These are phyloP conservation scores for Microcos paniculata DNA, from an alignment of 345 rosid genomes.

Conservation along the genomic window DNA sequence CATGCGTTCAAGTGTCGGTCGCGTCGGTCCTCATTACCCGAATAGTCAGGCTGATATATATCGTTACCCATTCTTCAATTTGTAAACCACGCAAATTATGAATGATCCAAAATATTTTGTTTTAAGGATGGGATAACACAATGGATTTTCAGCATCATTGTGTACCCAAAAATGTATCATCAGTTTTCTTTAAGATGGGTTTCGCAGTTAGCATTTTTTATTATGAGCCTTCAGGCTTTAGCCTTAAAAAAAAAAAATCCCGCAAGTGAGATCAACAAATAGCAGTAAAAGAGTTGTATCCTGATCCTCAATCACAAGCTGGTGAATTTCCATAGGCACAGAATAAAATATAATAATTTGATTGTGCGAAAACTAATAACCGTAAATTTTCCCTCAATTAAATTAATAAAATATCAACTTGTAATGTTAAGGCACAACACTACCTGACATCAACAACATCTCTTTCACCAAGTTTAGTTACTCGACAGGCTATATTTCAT, in stretches of 20 bases:
- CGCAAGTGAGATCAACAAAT: too few relatives aligned
- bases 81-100: background rate
- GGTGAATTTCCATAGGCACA: background rate
- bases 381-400: slow-evolving; percentile 16
- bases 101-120: background rate
- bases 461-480: slow-evolving; percentile 15
- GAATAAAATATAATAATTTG: background rate
- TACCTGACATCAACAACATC: slow-evolving; percentile 10
- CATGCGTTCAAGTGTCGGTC: too few relatives aligned
- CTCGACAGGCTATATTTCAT: background rate
- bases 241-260: too few relatives aligned
- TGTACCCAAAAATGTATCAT: background rate
- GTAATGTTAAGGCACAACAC: slow-evolving; percentile 14
- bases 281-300: background rate
- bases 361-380: background rate
- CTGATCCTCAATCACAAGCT: background rate
- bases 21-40: background rate
- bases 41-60: background rate
- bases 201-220: too few relatives aligned
- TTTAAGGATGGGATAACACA: background rate
- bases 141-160: background rate
- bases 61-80: background rate
- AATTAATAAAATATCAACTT: slow-evolving; percentile 22
- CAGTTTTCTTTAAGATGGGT: background rate
- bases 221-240: too few relatives aligned